Base-by-base conservation (phyloP, 2,329 filamentous ascomycete species). In the Penicillium oxalicum region DNA sequence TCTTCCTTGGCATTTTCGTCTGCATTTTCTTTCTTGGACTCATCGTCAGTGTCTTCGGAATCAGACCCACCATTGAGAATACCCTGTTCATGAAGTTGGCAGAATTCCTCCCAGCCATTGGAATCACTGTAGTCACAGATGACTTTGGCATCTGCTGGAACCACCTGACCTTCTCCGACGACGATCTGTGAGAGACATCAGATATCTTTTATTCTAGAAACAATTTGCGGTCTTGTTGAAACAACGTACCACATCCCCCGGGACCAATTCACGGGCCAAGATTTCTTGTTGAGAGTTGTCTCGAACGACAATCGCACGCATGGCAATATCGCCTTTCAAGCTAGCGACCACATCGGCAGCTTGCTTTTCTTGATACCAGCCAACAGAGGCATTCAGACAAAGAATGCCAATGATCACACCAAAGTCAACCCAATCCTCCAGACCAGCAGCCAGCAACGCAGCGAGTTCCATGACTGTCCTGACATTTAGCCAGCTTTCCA, bases 351-450 rank as follows among this genome's bases (percentile, higher is more conserved):
- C 84, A 71, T 89, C 86, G 51, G 84, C 85, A 56, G 86, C 86
- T 70, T 88, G 84, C 72, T 88, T 89, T 70, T 89, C 86, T 67
- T 88, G 86, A 67, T 88, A 88, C 81, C 85, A 88, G 71, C 86
- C 86, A 63, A 88, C 86, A 55, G 83, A 72, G 50, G 86, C 86
- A 70, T 89, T 89, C 53, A 89, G 78, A 64, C 84, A 68, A 47
- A 89, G 72, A 65, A 89, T 89, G 72, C 80, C 86, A 60, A 86
- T 81, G 66, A 89, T 89, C 65, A 89, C 84, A 76, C 84, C 85
- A 58, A 88, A 81, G 70, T 89, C 86, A 55, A 88, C 76, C 84
- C 84, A 89, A 68, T 87, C 83, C 57, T 79, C 76, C 52, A 89
- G 79, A 76, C 84, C 86, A 60, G 83, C 83, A 55, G 86, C 84